Conservation (phyloP, 768 basidiomycete species). For the Lepiota venenata region DNA sequence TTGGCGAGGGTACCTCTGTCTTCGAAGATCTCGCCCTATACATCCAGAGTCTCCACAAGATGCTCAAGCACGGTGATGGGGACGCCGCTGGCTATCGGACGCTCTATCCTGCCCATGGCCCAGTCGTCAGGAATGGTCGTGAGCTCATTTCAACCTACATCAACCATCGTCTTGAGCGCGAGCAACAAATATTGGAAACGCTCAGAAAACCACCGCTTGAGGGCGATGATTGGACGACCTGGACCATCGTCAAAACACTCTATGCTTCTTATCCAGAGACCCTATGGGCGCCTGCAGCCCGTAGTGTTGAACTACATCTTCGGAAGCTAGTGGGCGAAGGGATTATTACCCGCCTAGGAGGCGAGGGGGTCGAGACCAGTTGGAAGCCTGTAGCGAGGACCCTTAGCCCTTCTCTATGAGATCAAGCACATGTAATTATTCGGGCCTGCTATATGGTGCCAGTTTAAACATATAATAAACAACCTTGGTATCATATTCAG, state of each 20-base stretch:
- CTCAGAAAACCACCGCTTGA: conserved; percentile 34
- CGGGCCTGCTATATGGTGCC: not conserved
- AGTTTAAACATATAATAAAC: too few species aligned
- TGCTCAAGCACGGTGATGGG: conserved; percentile 42
- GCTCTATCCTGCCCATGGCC: conserved; percentile 92
- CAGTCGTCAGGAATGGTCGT: conserved; percentile 62
- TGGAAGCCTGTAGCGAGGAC: conserved; percentile 37
- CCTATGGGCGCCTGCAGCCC: conserved; percentile 71
- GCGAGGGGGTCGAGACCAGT: conserved; percentile 44
- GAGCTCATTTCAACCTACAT: conserved; percentile 70
- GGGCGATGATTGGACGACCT: conserved; percentile 50
- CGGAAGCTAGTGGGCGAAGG: conserved; percentile 69
- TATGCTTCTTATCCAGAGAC: conserved; percentile 72
- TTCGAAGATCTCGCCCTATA: conserved; percentile 83
- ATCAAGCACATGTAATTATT: not conserved
- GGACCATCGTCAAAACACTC: conserved; percentile 59
- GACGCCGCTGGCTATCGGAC: conserved; percentile 28
- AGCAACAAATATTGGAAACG: conserved; percentile 66
- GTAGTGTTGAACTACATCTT: conserved; percentile 67
- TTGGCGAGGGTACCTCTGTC: conserved; percentile 87
- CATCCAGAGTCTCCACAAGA: conserved; percentile 55
- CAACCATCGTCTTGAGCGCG: conserved; percentile 75
- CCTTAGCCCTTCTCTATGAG: conserved; percentile 17
- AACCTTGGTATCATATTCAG: too few species aligned
- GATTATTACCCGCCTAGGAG: conserved; percentile 45